Base-by-base conservation (phyloP, 192 early-diverging fungal genomes). In the Mortierella alpina region DNA sequence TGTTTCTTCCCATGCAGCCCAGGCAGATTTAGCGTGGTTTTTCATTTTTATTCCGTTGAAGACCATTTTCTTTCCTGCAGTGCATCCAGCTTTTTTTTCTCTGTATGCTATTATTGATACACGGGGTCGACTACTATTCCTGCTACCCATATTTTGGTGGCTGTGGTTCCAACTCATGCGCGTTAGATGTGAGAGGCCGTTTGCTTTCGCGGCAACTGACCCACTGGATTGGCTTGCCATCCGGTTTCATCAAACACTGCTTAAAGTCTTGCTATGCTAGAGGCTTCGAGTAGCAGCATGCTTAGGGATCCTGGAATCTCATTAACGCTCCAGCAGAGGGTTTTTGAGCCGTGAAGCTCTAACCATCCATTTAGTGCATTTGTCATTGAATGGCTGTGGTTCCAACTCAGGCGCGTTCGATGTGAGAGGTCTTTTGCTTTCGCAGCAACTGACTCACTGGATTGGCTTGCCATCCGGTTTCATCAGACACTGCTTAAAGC, bases 241-340 rank as follows among this genome's bases (percentile, higher is more conserved):
- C 52, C 42, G 22, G 63, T 18, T 45, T 46, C 51, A 67, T 67
- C 63, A 47, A 9, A 66, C 72, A 56, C 64, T 42, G 22, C 72
- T 74, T 58, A 74, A 59, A 59, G 51, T 23, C 58, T 74, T 47
- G 72, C 49, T 67, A 66, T 74, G 64, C 64, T 67, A 74, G 48
- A 74, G 64, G 73, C 54, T 52, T 52, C 60, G 66, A 63, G 73
- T 63, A 50, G 66, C 46, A 75, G 73, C 65, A 57, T 75, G 73
- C 66, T 68, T 68, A 68, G 66, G 45, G 66, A 63, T 68, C 66
- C 73, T 68, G 73, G 66, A 48, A 61, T 75, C 55, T 68, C 72
- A 66, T 67, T 61, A 61, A 67, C 48, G 57, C 62, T 74, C 59
- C 39, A 74, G 72, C 72, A 74, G 64, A 66, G 54, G 46, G 72